A percentile compares a stretch with the other conserved stretches of the same genome.
Evolutionary conservation across 2,329 filamentous ascomycete species (phyloP).

Genomic region (Diplocarpon mali): DNA sequence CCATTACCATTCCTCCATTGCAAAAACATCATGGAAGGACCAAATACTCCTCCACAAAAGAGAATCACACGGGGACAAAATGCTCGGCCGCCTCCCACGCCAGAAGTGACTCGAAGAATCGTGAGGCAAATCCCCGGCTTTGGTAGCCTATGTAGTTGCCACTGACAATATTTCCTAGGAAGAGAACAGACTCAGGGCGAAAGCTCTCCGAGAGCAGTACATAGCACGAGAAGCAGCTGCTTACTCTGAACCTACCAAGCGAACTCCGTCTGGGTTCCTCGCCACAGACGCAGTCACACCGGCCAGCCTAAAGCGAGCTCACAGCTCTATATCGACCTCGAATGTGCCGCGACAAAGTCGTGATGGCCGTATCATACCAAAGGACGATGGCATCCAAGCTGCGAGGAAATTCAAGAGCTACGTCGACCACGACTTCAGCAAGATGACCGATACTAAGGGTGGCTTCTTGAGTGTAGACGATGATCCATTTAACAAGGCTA

Average conservation of each 20-base stretch:
- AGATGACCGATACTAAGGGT: conserved; percentile 96
- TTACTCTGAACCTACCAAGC: conserved; percentile 26
- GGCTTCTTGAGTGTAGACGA: conserved; percentile 87
- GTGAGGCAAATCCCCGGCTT: conserved; percentile 30
- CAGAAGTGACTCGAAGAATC: conserved; percentile 43
- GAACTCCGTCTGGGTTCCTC: conserved; percentile 59
- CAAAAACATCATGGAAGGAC: background rate
- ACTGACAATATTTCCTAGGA: conserved; percentile 43
- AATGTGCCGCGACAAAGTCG: conserved; percentile 48
- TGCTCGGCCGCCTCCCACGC: conserved; percentile 38
- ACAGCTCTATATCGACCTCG: conserved; percentile 48
- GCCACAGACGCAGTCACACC: conserved; percentile 47
- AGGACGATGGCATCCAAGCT: conserved; percentile 38
- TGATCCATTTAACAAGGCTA: conserved; percentile 76
- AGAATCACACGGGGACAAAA: background rate
- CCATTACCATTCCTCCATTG: too few species aligned
- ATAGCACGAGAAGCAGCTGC: conserved; percentile 47
- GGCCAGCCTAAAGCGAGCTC: conserved; percentile 59
- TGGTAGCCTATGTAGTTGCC: background rate
- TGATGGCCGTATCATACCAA: conserved; percentile 45
- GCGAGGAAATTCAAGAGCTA: conserved; percentile 86
- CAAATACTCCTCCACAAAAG: background rate
- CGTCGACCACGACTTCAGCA: conserved; percentile 95
- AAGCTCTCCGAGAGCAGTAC: conserved; percentile 67
- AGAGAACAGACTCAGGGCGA: conserved; percentile 77